Conservation (phyloP, 1,284 basidiomycete genomes). For the Ustilago bromivora region DNA sequence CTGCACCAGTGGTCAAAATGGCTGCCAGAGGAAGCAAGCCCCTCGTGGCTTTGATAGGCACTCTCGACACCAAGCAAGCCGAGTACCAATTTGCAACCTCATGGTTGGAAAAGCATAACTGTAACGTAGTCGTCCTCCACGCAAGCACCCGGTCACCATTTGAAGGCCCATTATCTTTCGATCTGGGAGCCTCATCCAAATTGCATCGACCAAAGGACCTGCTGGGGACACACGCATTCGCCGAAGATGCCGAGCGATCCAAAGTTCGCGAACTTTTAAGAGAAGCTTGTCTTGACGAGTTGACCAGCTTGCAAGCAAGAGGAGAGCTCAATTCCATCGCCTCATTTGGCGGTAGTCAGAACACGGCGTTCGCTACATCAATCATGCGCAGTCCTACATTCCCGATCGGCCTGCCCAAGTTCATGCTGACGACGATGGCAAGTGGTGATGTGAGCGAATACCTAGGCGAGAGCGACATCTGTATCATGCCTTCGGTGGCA, state of each 20-base stretch:
- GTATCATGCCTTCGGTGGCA: slow-evolving; percentile 46
- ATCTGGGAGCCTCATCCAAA: slow-evolving; percentile 12
- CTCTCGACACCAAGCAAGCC: slow-evolving; percentile 44
- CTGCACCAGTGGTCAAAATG: background rate
- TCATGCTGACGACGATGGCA: slow-evolving; percentile 48
- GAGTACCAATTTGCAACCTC: slow-evolving; percentile 39
- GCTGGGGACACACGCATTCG: slow-evolving; percentile 3
- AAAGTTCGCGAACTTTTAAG: slow-evolving; percentile 22
- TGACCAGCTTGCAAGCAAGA: slow-evolving; percentile 4
- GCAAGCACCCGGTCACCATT: slow-evolving; percentile 23
- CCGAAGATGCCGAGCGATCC: slow-evolving; percentile 9
- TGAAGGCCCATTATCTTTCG: slow-evolving; percentile 18
- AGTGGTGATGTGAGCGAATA: slow-evolving; percentile 44
- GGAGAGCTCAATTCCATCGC: slow-evolving; percentile 31
- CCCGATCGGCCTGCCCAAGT: slow-evolving; percentile 44
- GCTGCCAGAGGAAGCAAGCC: slow-evolving; percentile 8
- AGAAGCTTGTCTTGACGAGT: slow-evolving; percentile 17
- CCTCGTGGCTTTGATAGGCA: slow-evolving; percentile 39
- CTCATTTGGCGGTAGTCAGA: slow-evolving; percentile 46
- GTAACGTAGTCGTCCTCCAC: slow-evolving; percentile 29
- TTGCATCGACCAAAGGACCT: slow-evolving; percentile 20
- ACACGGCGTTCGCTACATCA: slow-evolving; percentile 40
- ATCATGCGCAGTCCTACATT: slow-evolving; percentile 41
- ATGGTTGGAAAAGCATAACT: slow-evolving; percentile 29
- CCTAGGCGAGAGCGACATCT: slow-evolving; percentile 44